Evolutionary conservation across 106 monocot genomes (phyloP).

Genomic region (Chionographis japonica): DNA sequence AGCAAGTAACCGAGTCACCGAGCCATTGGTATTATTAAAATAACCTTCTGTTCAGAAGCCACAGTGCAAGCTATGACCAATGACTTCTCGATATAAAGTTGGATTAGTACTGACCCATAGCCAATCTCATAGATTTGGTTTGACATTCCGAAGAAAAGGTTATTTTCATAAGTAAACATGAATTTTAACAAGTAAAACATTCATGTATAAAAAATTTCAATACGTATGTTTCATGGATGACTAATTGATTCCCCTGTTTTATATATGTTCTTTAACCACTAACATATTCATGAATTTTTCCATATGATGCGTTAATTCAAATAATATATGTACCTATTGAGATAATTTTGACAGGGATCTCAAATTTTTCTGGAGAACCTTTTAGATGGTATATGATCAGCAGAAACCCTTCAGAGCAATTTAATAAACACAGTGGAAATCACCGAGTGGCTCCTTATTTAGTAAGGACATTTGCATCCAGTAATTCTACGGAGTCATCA

Average conservation of each 20-base stretch:
- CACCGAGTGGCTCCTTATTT: slow-evolving; percentile 16
- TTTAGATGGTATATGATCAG: slow-evolving; percentile 19
- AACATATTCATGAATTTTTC: not conserved
- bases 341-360: slow-evolving; percentile 8
- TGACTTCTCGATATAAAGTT: too few relatives aligned
- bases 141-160: too few relatives aligned
- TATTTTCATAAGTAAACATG: too few relatives aligned
- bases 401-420: slow-evolving; percentile 4
- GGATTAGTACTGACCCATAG: too few relatives aligned
- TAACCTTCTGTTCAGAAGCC: too few relatives aligned
- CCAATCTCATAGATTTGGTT: too few relatives aligned
- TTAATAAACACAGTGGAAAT: slow-evolving; percentile 6
- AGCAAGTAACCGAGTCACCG: too few relatives aligned
- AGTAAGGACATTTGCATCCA: slow-evolving; percentile 33
- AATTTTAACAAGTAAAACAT: too few relatives aligned
- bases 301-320: not conserved
- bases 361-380: slow-evolving; percentile 5
- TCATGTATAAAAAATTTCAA: not conserved
- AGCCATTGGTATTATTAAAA: too few relatives aligned
- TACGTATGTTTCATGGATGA: not conserved
- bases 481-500: slow-evolving; percentile 38
- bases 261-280: not conserved
- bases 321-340: not conserved
- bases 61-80: too few relatives aligned
- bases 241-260: not conserved